phyloP scores from a whole-genome alignment of 2,329 filamentous ascomycete species.

The Colletotrichum sp. region DNA sequence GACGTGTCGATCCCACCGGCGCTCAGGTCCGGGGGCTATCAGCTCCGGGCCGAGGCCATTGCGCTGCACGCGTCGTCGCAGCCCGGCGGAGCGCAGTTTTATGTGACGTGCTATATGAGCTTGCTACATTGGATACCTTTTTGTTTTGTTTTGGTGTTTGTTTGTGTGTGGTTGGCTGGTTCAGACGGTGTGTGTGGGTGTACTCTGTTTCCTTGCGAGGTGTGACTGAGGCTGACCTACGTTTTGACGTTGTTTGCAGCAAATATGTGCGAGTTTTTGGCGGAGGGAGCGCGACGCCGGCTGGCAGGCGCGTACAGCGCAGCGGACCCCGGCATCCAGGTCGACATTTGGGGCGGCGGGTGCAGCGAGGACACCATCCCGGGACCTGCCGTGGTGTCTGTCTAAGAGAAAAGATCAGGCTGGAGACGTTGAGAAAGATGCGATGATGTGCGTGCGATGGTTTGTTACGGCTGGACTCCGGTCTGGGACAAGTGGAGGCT shows the following conservation, averaged over 20 bases:
- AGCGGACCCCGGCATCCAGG: conserved; percentile 49
- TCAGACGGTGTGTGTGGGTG: not conserved
- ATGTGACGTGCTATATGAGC: conserved; percentile 21
- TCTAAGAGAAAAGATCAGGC: not conserved
- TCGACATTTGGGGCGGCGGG: conserved; percentile 42
- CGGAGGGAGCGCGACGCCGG: conserved; percentile 24
- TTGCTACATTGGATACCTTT: conserved; percentile 19
- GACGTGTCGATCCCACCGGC: conserved; percentile 35
- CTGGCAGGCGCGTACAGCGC: conserved; percentile 18
- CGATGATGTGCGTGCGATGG: not conserved
- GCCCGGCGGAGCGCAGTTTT: conserved; percentile 24
- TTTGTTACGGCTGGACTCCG: not conserved
- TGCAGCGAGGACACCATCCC: conserved; percentile 21
- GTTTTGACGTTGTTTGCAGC: not conserved
- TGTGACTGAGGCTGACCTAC: not conserved
- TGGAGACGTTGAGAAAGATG: not conserved
- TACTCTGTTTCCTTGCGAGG: not conserved
- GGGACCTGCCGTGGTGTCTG: not conserved
- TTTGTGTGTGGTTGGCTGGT: not conserved
- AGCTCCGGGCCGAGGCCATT: conserved; percentile 48
- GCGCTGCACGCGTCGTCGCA: conserved; percentile 43
- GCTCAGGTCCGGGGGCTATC: conserved; percentile 46
- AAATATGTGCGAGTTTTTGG: conserved; percentile 26
- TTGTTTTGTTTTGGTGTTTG: not conserved
- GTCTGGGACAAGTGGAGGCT: not conserved